These are phyloP conservation scores for Bocquillonia castaneifolia DNA, from an alignment of 441 rosid genomes.

Conservation along the genomic window DNA sequence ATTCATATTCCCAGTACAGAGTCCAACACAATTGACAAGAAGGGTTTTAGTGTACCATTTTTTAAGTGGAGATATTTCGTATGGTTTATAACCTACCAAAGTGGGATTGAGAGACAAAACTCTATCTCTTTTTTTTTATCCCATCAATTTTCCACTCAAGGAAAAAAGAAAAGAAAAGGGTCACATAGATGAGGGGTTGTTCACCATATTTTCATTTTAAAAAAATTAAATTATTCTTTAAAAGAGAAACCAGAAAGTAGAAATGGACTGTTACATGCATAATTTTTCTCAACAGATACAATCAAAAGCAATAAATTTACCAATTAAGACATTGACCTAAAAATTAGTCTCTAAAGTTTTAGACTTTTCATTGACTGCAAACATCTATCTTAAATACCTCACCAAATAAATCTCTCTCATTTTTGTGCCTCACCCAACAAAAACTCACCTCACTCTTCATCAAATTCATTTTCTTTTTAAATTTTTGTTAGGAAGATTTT, in stretches of 20 bases:
- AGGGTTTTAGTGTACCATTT: not conserved
- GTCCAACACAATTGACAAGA: too few species aligned
- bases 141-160: not conserved
- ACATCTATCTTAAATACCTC: not conserved
- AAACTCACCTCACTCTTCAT: too few species aligned
- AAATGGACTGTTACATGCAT: conserved; percentile 6
- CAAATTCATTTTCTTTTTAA: not conserved
- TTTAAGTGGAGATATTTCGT: not conserved
- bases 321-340: conserved; percentile 12
- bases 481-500: not conserved
- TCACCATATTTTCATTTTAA: not conserved
- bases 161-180: too few species aligned
- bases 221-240: not conserved
- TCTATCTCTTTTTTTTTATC: not conserved
- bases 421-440: not conserved
- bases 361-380: conserved; percentile 11
- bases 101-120: not conserved
- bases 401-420: not conserved
- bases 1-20: too few species aligned
- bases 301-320: conserved; percentile 7
- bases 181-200: too few species aligned
- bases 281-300: conserved; percentile 9
- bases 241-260: conserved; percentile 1
- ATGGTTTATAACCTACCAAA: not conserved
- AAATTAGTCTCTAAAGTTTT: not conserved